Evolutionary conservation across 495 filamentous ascomycete species (phyloP), one percentile per base, ranked within the genome.

Genomic region (Hyaloscypha hepaticicola): DNA sequence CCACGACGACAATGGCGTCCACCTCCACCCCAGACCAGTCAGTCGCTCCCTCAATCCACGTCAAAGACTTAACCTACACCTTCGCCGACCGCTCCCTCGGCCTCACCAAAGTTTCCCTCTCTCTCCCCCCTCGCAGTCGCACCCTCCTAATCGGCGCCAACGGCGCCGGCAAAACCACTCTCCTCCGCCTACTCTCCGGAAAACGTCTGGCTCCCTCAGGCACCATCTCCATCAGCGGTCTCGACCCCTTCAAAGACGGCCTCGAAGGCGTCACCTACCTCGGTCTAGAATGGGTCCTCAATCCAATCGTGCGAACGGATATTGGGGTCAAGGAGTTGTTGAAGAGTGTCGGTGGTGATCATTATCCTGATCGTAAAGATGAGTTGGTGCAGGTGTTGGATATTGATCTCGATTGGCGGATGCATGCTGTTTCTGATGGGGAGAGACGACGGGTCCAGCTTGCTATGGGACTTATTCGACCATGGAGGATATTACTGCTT

Each of bases 201-300:
- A 98, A 97, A 76, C 91, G 92, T 25, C 88, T 99, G 61, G 89
- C 95, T 2, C 96, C 96, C 0, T 75, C 75, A 29, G 77, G 81
- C 67, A 88, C 85, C 25, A 86, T 99, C 70, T 74, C 76, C 62
- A 87, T 99, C 49, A 88, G 83, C 34, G 91, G 90, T 58, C 83
- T 90, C 29, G 96, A 98, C 78, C 95, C 95, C 8, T 98, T 99
- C 84, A 89, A 88, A 70, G 83, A 90, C 25, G 85, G 86, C 12
- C 82, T 97, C 0, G 90, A 96, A 76, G 95, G 93, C 53, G 94
- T 99, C 27, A 97, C 93, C 55, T 99, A 99, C 75, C 88, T 99
- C 6, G 95, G 95, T 0, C 84, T 96, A 0, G 95, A 99, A 79
- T 99, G 96, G 96, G 96, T 98, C 14, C 85, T 98, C n/a, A 98